Evolutionary conservation across 805 yeast species (phyloP), one percentile per base, ranked within the genome.

Genomic region (Saccharomycopsis oosterbeekiorum): DNA sequence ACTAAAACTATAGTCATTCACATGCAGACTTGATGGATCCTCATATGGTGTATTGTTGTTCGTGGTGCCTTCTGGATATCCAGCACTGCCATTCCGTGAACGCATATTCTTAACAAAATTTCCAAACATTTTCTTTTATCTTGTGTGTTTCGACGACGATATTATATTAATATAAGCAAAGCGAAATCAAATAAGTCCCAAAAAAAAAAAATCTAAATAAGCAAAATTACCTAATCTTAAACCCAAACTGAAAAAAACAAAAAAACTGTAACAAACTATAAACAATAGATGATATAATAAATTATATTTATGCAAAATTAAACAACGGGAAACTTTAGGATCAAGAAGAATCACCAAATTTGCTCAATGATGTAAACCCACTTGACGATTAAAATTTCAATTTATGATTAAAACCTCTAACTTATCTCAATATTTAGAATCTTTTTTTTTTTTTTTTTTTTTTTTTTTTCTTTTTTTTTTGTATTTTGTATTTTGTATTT

Each of bases 51-150:
- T 21, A 21, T 21, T 47, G 21, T 47, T 47, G 21, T 47, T 47
- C 11, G 1, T 47, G 26, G 19, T 21, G 10, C 9, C 53, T 1
- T 47, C 53, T 47, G 53, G 12, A 47, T 47, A 47, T 47, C 53
- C 53, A 47, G 17, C 14, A 10, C 4, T 47, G 21, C 26, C 26
- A 26, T 47, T 47, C n/a, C 53, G 19, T 11, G 53, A 47, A 47
- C 53, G 53, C 53, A 47, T 47, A 47, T 47, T 47, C 53, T 47
- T 47, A 4, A 47, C 53, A 47, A 47, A 47, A 47, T 47, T 47
- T 47, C 53, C 53, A 47, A 47, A 47, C 53, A 47, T 47, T 8
- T 24, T 9, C 53, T 47, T 47, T 47, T 19, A n/a, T 2, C 6
- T 19, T 42, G 12, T 42, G 5, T 42, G 24, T 6, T 42, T 17